Evolutionary conservation across 148 eudicot genomes (phyloP), one percentile per base, ranked within the genome.

Genomic region (Cornus florida): DNA sequence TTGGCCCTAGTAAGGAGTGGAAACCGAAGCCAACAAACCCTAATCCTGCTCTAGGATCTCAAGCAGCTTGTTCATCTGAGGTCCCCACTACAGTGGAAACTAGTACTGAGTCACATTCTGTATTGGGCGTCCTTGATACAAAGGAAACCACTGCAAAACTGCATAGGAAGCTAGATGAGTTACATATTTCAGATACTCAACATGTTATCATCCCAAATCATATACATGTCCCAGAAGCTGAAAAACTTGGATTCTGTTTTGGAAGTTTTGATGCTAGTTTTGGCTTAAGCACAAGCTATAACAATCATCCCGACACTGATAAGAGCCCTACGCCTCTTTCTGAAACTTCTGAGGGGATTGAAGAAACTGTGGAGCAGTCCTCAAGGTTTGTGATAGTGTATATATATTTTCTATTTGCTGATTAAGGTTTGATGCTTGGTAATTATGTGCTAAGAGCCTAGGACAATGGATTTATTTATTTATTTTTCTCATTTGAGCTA

Each of bases 171-270:
- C 81, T 91, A 67, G 91, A 89, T 73, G 77, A 77, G 12, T 75
- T 84, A 32, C 82, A 79, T 60, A 82, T 87, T 67, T 84, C 85
- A 79, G 95, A 84, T 53, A 78, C 72, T 41, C 86, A 84, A 67
- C 87, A 89, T 82, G 94, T 91, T 72, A 88, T 91, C 77, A 89
- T 91, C 74, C 94, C 94, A 28, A 87, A 83, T 78, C 94, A 91
- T 77, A 85, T 91, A 23, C 94, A 89, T 79, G 92, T 91, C 14
- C 92, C 94, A 64, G 92, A 91, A 69, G 81, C 84, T 82, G 90
- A 89, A 65, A 89, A 89, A 76, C 83, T 90, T 50, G 86, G 90
- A 39, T 84, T 91, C 69, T 86, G 83, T 74, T 91, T 91, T 82
- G 95, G 92, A 79, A 91, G 95, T 80, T 91, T 91, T 84, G 92